phyloP scores from a whole-genome alignment of 805 yeast genomes.

The Saccharomyces kudriavzevii region DNA sequence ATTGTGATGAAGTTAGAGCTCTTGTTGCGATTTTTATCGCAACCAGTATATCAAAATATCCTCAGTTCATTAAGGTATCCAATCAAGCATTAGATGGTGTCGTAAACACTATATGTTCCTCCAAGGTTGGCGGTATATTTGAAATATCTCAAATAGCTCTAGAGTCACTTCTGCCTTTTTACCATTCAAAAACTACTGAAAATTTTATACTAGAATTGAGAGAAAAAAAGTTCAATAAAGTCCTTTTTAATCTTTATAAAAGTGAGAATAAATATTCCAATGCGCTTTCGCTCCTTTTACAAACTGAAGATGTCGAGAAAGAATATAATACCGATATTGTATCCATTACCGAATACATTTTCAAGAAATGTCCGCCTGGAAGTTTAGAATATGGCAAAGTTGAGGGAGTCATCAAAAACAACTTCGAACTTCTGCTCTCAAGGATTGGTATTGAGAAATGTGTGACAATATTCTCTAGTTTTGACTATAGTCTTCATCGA shows the following conservation, averaged over 20 bases:
- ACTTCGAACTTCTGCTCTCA: conserved; percentile 9
- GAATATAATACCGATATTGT: conserved; percentile 5
- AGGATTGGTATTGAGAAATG: conserved; percentile 4
- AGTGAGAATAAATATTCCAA: conserved; percentile 11
- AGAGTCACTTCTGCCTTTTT: conserved; percentile 59
- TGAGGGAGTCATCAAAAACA: conserved; percentile 7
- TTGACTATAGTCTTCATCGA: conserved; percentile 18
- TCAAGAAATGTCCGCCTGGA: background rate
- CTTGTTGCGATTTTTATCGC: conserved; percentile 63
- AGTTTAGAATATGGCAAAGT: background rate
- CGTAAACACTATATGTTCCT: conserved; percentile 43
- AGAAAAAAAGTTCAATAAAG: conserved; percentile 17
- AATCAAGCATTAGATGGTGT: conserved; percentile 47
- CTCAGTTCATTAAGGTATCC: conserved; percentile 70
- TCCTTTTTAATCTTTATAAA: conserved; percentile 17
- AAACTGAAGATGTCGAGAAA: conserved; percentile 3
- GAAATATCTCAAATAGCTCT: conserved; percentile 70
- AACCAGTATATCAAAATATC: conserved; percentile 73
- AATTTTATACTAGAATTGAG: conserved; percentile 30
- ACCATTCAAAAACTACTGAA: conserved; percentile 49
- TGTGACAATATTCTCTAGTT: conserved; percentile 8
- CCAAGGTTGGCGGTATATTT: conserved; percentile 26
- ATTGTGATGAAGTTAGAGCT: conserved; percentile 29
- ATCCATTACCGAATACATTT: background rate
- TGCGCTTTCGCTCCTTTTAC: conserved; percentile 8